Base-by-base conservation (phyloP, 257 asterid species). In the Vinca minor region DNA sequence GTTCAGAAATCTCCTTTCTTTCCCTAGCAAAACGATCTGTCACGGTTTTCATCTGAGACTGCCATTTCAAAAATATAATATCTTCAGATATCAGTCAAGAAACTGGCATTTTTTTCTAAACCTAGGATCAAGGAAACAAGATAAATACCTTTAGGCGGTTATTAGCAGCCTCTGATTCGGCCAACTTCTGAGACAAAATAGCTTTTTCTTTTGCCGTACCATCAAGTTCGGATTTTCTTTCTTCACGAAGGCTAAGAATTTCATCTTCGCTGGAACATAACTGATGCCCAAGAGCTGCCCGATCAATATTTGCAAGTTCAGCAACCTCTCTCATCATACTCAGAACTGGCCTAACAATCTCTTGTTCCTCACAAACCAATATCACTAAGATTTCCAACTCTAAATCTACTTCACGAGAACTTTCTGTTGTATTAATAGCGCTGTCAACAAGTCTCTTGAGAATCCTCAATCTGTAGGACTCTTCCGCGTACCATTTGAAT, bases 271-370 rank as follows among this genome's bases (percentile, higher is more conserved):
- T 80, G 64, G 92, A 81, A 73, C 97, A 85, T 49, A 89, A 71
- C 84, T 90, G 99, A 82, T 90, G 97, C 99, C 99, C 89, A 78
- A 93, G 97, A 53, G 96, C 86, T 28, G 97, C 95, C 63, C 99
- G 85, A 55, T 93, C 99, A 79, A 84, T 87, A 78, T 90, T 87
- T 76, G 97, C 94, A 73, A 85, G 94, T 65, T 93, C 96, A 45
- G 94, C 82, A 71, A 82, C 94, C 83, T 87, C 97, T 64, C 89
- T 74, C 89, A 89, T 84, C 96, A 89, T 87, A 82, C 79, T 82
- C 74, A 93, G 79, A 66, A 87, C 95, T 14, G 96, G 95, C 76
- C 91, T 85, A 44, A 84, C 82, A 26, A 72, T 77, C 78, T 84
- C 94, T 78, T 84, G 87, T 64, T 87, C 96, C 80, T 90, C 91